Evolutionary conservation across 2,329 filamentous ascomycete genomes (phyloP).

Genomic region (Paramyrothecium sp.): DNA sequence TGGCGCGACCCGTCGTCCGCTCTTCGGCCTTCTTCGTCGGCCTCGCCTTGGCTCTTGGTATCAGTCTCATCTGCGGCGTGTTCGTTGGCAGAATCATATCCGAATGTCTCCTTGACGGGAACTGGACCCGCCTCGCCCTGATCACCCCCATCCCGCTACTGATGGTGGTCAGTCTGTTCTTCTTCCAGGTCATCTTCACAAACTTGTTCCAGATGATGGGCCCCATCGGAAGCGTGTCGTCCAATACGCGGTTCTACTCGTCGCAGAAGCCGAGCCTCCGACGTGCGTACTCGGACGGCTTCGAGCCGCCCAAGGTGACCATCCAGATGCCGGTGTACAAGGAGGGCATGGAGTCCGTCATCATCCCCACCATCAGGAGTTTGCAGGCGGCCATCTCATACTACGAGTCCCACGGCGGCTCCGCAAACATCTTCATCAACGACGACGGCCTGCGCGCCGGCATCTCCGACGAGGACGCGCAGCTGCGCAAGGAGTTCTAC

Average conservation of each 20-base stretch:
- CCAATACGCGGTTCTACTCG: conserved; percentile 45
- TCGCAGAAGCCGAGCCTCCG: conserved; percentile 31
- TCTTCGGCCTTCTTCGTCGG: conserved; percentile 37
- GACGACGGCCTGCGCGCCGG: conserved; percentile 65
- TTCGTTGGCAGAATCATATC: conserved; percentile 33
- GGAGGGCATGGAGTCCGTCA: conserved; percentile 32
- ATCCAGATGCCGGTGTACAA: conserved; percentile 48
- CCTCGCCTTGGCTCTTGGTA: conserved; percentile 31
- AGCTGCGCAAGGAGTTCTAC: conserved; percentile 53
- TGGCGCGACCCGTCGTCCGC: conserved; percentile 36
- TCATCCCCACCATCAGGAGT: conserved; percentile 53
- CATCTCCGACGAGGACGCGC: conserved; percentile 46
- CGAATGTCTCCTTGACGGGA: conserved; percentile 35
- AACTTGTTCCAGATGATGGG: conserved; percentile 45
- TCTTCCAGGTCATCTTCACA: conserved; percentile 41
- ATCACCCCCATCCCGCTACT: conserved; percentile 33
- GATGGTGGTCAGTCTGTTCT: conserved; percentile 31
- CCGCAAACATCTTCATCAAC: conserved; percentile 67
- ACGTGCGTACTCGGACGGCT: conserved; percentile 27
- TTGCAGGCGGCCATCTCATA: conserved; percentile 57
- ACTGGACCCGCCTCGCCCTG: conserved; percentile 35
- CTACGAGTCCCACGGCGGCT: conserved; percentile 62
- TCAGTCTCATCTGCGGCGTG: conserved; percentile 36
- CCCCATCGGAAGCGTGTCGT: conserved; percentile 40
- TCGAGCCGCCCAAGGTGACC: conserved; percentile 38